Conservation (phyloP, 2,329 filamentous ascomycete genomes). For the Lithohypha guttulata region DNA sequence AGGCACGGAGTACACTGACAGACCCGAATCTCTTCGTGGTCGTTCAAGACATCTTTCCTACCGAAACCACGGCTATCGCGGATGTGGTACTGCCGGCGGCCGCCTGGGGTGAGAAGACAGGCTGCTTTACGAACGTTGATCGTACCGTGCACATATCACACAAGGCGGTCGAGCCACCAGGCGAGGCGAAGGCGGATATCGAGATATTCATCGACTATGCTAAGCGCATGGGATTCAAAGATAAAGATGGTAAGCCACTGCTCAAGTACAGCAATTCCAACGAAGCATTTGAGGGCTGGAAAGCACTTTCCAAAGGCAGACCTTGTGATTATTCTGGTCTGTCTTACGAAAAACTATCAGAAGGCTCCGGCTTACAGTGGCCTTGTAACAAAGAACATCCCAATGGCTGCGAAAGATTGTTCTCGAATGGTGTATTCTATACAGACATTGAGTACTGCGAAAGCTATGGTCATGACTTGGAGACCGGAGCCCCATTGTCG, state of each 20-base stretch:
- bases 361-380: conserved; percentile 31
- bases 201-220: conserved; percentile 30
- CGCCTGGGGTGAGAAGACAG: conserved; percentile 32
- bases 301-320: conserved; percentile 26
- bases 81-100: conserved; percentile 31
- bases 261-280: conserved; percentile 25
- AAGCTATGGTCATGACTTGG: conserved; percentile 29
- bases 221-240: conserved; percentile 27
- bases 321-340: conserved; percentile 29
- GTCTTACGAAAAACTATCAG: conserved; percentile 27
- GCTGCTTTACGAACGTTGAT: conserved; percentile 31
- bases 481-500: conserved; percentile 27
- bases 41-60: conserved; percentile 30
- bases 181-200: conserved; percentile 28
- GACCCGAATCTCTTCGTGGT: conserved; percentile 27
- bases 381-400: conserved; percentile 28
- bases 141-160: conserved; percentile 30
- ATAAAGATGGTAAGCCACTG: conserved; percentile 26
- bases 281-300: conserved; percentile 30
- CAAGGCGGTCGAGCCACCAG: conserved; percentile 31
- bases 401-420: conserved; percentile 27
- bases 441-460: conserved; percentile 30
- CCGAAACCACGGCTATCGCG: conserved; percentile 28
- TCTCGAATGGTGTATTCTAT: conserved; percentile 27
- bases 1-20: conserved; percentile 25